Conservation (phyloP, 2,329 filamentous ascomycete genomes). For the Stemphylium beticola region DNA sequence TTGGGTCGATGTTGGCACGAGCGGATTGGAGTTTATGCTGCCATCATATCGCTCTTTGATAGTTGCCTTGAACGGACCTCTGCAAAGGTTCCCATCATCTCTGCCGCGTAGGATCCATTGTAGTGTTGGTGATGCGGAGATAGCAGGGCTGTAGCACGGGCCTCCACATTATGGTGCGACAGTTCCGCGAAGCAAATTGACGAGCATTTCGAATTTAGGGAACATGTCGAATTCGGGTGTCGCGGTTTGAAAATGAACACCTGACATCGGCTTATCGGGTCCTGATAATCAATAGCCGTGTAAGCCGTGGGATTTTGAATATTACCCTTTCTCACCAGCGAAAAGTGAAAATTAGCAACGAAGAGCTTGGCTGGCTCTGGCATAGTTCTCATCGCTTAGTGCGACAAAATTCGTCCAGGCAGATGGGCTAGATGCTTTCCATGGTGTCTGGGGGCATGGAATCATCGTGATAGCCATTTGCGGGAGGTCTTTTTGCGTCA, state of each 20-base stretch:
- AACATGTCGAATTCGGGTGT: constrained; percentile 3
- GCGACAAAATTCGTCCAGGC: not conserved
- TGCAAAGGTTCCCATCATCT: not conserved
- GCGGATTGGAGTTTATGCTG: not conserved
- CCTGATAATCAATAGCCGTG: constrained; percentile 8
- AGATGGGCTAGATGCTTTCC: constrained; percentile 24
- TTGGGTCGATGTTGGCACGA: no score
- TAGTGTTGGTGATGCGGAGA: constrained; percentile 14
- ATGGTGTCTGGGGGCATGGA: constrained; percentile 43
- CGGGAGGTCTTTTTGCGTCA: constrained; percentile 18
- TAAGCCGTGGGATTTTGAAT: not conserved
- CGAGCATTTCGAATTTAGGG: constrained; percentile 32
- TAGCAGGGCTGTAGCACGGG: constrained; percentile 34
- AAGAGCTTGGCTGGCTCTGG: not conserved
- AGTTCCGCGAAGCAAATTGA: constrained; percentile 12
- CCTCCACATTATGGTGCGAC: constrained; percentile 30
- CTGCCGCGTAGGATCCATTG: not conserved
- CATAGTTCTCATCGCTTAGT: not conserved
- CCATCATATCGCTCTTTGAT: not conserved
- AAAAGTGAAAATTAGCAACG: no score
- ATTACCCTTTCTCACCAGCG: no score
- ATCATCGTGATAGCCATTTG: constrained; percentile 20
- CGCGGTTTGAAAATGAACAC: not conserved
- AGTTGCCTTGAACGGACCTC: no score
- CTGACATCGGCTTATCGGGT: not conserved